Evolutionary conservation across 495 filamentous ascomycete genomes (phyloP).

Genomic region (Apodospora peruviana): DNA sequence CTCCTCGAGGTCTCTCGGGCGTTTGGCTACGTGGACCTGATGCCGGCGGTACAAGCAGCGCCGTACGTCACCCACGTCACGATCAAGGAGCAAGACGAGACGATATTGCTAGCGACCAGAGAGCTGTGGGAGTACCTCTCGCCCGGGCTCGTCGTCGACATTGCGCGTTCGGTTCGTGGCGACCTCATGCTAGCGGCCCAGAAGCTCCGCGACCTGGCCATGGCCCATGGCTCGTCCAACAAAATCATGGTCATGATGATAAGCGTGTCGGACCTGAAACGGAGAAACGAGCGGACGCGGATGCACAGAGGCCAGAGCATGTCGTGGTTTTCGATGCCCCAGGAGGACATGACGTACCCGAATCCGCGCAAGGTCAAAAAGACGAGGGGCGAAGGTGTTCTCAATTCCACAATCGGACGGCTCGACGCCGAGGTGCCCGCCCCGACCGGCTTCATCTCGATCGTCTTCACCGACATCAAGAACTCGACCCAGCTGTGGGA

Average conservation of each 20-base stretch:
- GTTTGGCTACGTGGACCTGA: conserved; percentile 89
- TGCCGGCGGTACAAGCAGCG: conserved; percentile 88
- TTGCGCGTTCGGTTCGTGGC: conserved; percentile 70
- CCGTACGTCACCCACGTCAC: conserved; percentile 74
- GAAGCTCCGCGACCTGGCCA: conserved; percentile 89
- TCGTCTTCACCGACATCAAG: conserved; percentile 99
- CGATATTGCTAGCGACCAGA: conserved; percentile 82
- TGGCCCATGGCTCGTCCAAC: conserved; percentile 84
- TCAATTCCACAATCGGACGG: conserved; percentile 74
- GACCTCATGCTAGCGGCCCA: conserved; percentile 97
- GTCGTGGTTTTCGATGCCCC: conserved; percentile 65
- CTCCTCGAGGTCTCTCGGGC: conserved; percentile 84
- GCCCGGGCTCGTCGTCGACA: conserved; percentile 84
- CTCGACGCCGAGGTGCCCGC: conserved; percentile 86
- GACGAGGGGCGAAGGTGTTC: conserved; percentile 58
- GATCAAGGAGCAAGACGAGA: conserved; percentile 86
- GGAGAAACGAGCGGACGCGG: conserved; percentile 63
- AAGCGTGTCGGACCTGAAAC: conserved; percentile 83
- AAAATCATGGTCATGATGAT: conserved; percentile 99
- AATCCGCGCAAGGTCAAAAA: conserved; percentile 56
- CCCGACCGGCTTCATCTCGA: conserved; percentile 79
- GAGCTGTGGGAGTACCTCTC: conserved; percentile 94
- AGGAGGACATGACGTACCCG: conserved; percentile 57
- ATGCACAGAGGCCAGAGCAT: conserved; percentile 66
- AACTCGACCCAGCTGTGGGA: conserved; percentile 98